These are phyloP conservation scores for Colletotrichum siamense DNA, from an alignment of 2,329 filamentous ascomycete genomes.

Conservation along the genomic window DNA sequence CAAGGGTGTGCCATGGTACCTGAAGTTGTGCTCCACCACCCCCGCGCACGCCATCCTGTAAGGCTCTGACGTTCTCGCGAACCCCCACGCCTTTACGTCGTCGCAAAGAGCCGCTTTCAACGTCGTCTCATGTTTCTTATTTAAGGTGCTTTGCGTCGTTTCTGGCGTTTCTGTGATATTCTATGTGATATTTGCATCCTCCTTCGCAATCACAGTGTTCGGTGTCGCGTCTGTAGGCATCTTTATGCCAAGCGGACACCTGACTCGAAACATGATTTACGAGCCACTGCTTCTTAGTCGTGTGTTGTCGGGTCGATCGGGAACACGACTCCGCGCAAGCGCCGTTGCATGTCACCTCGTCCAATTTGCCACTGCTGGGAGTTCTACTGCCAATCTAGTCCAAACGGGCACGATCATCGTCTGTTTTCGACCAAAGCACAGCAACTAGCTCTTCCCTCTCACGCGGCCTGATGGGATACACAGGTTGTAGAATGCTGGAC, in stretches of 20 bases:
- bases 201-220: background rate
- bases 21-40: constrained; percentile 9
- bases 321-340: background rate
- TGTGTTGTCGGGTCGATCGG: background rate
- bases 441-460: background rate
- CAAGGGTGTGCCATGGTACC: constrained; percentile 19
- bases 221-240: background rate
- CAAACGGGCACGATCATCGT: background rate
- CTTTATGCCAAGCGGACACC: background rate
- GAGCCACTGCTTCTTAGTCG: background rate
- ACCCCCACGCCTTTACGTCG: constrained; percentile 10
- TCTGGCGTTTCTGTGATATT: background rate
- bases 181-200: background rate
- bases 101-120: background rate
- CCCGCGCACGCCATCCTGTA: constrained; percentile 23
- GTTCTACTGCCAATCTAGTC: background rate
- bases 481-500: background rate
- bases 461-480: background rate
- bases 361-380: background rate
- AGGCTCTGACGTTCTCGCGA: constrained; percentile 19
- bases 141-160: background rate
- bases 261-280: background rate
- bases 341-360: background rate
- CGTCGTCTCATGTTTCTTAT: constrained; percentile 5
- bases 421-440: background rate